Evolutionary conservation across 345 rosid genomes (phyloP), one percentile per base, ranked within the genome.

Genomic region (Acer negundo): DNA sequence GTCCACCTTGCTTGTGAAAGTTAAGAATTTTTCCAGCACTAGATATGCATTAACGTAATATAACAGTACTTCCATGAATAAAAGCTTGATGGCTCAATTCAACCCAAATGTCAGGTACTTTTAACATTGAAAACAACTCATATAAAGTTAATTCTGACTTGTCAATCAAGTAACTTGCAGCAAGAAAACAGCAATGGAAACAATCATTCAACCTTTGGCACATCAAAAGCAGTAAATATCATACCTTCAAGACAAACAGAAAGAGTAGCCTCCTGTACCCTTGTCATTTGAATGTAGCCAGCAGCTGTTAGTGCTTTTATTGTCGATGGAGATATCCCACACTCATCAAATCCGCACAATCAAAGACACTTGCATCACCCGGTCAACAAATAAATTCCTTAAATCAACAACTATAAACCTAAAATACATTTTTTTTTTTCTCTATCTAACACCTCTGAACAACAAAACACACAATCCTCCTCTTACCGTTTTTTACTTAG

Each of bases 201-300:
- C n/a, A n/a, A 62, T n/a, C 47, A 63, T 44, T 31, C 12, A 42
- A 62, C 12, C 55, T 56, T 40, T 26, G 74, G n/a, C 35, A 62
- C 20, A 20, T 35, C 47, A 15, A 75, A 75, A 66, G 13, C 72
- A 67, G 56, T 44, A 51, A 49, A 22, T 20, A 66, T 10, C 83
- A 77, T 76, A 92, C 99, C 99, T 61, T 91, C 94, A 63, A 91
- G 87, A 78, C 90, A 89, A 76, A 82, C 84, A 67, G 97, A 80
- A 70, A 97, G 86, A 2, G 98, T 86, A 13, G 97, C 94, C 77
- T 91, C 94, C 82, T 94, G 98, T 69, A 94, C 97, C 83, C 84
- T 84, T 62, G 99, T 96, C 97, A 92, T 94, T 75, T 84, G 93
- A 79, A 89, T 74, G 86, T 89, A 90, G 51, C 97, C 97, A 84